Evolutionary conservation across 306 rosid genomes (phyloP).

Genomic region (Acacia melanoxylon): DNA sequence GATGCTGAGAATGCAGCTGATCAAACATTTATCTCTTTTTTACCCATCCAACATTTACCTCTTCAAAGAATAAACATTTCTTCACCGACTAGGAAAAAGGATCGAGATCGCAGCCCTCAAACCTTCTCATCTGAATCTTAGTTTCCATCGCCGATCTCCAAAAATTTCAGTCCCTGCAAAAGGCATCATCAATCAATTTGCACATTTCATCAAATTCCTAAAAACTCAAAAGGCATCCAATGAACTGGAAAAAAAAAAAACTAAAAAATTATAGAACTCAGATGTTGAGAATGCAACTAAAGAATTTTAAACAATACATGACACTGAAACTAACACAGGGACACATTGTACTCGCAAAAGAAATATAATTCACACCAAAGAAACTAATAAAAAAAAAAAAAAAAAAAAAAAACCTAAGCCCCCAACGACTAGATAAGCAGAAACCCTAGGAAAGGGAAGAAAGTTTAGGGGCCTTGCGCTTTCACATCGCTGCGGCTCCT

Average conservation of each 20-base stretch:
- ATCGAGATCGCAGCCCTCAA: no score
- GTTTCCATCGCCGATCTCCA: no score
- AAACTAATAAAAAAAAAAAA: not conserved
- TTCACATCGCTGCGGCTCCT: conserved; percentile 63
- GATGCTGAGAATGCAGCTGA: no score
- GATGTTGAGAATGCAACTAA: not conserved
- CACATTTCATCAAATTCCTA: not conserved
- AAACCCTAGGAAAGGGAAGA: conserved; percentile 15
- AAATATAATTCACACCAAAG: not conserved
- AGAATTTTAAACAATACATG: not conserved
- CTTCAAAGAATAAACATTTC: no score
- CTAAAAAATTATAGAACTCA: not conserved
- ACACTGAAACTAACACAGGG: not conserved
- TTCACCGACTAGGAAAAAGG: no score
- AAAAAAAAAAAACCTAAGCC: not conserved
- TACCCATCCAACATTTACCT: no score
- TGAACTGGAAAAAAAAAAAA: no score
- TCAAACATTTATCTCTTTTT: no score
- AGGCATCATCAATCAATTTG: not conserved
- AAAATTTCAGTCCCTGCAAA: no score
- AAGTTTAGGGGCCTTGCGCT: conserved; percentile 53
- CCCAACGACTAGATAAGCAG: not conserved
- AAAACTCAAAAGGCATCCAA: not conserved
- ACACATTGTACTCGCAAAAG: not conserved
- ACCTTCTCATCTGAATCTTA: no score